phyloP scores from a whole-genome alignment of 2,329 filamentous ascomycete species.

The Pseudopyrenochaeta lycopersici region DNA sequence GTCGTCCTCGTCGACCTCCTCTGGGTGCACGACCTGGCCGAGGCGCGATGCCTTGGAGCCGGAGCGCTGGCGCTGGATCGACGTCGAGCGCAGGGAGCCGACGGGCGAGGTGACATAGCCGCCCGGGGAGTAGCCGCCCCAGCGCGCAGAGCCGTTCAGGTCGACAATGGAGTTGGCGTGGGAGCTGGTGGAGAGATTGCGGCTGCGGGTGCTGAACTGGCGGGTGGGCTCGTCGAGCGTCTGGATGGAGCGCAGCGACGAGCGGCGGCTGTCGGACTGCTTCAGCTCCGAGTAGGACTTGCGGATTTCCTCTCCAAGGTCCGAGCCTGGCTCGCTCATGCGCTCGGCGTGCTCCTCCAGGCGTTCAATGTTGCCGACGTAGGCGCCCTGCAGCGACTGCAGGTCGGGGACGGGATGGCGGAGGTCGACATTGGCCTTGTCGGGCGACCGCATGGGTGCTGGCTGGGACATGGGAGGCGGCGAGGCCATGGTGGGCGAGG shows the following conservation, averaged over 20 bases:
- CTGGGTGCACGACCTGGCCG: slow-evolving; percentile 52
- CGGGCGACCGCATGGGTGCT: slow-evolving; percentile 27
- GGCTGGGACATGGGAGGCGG: slow-evolving; percentile 28
- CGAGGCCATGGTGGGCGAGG: slow-evolving; percentile 30
- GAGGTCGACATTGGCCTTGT: slow-evolving; percentile 33
- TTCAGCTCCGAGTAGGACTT: slow-evolving; percentile 77
- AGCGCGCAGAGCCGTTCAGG: slow-evolving; percentile 71
- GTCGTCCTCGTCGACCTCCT: slow-evolving; percentile 34
- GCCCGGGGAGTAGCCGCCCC: slow-evolving; percentile 74
- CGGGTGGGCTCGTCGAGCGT: slow-evolving; percentile 37
- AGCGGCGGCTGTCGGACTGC: slow-evolving; percentile 72
- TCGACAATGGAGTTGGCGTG: slow-evolving; percentile 71
- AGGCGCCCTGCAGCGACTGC: slow-evolving; percentile 68
- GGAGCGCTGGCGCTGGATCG: slow-evolving; percentile 49
- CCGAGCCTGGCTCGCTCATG: slow-evolving; percentile 74
- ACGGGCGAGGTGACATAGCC: slow-evolving; percentile 74
- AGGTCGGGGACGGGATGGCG: slow-evolving; percentile 70
- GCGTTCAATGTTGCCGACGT: slow-evolving; percentile 73
- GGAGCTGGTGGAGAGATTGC: slow-evolving; percentile 54
- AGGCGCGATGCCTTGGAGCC: slow-evolving; percentile 52
- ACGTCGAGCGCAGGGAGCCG: slow-evolving; percentile 64
- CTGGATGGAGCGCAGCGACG: slow-evolving; percentile 65
- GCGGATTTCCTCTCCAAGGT: slow-evolving; percentile 80
- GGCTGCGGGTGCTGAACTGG: slow-evolving; percentile 43
- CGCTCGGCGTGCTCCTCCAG: slow-evolving; percentile 80